These are phyloP conservation scores for Ceriops tagal DNA, from an alignment of 345 rosid genomes.

Conservation along the genomic window DNA sequence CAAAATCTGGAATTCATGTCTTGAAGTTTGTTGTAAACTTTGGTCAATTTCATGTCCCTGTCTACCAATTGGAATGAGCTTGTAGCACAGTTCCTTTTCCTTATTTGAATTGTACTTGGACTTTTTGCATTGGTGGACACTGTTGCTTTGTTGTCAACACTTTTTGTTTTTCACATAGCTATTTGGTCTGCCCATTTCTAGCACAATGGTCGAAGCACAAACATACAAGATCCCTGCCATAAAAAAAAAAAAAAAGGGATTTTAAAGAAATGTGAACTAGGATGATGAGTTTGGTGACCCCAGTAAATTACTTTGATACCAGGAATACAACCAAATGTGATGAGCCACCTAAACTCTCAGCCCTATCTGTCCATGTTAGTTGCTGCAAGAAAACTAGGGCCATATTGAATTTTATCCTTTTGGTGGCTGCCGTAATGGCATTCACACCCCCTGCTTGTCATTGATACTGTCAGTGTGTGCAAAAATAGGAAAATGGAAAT, in stretches of 20 bases:
- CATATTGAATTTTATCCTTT: neutral
- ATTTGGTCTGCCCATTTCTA: neutral
- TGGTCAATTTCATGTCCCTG: neutral
- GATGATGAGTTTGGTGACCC: neutral
- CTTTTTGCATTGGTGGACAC: neutral
- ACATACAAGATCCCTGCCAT: neutral
- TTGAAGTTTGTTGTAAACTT: neutral
- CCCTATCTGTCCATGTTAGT: too few relatives aligned
- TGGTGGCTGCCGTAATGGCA: too few relatives aligned
- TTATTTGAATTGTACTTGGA: neutral
- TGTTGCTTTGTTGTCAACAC: neutral
- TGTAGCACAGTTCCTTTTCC: neutral
- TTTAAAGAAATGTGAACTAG: neutral
- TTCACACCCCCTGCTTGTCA: too few relatives aligned
- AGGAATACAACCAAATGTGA: neutral
- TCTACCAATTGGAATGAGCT: neutral
- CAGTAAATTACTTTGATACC: neutral
- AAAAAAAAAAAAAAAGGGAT: too few relatives aligned
- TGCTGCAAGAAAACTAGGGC: too few relatives aligned
- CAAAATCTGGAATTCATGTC: neutral
- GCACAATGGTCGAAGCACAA: neutral
- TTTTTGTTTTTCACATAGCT: conserved; percentile 5
- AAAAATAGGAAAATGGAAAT: neutral
- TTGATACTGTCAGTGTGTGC: neutral
- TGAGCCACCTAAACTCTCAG: too few relatives aligned